Percentiles rank a stretch among this genome's conserved stretches.
Conservation (phyloP, 345 rosid genomes). For the Corymbia maculata region DNA sequence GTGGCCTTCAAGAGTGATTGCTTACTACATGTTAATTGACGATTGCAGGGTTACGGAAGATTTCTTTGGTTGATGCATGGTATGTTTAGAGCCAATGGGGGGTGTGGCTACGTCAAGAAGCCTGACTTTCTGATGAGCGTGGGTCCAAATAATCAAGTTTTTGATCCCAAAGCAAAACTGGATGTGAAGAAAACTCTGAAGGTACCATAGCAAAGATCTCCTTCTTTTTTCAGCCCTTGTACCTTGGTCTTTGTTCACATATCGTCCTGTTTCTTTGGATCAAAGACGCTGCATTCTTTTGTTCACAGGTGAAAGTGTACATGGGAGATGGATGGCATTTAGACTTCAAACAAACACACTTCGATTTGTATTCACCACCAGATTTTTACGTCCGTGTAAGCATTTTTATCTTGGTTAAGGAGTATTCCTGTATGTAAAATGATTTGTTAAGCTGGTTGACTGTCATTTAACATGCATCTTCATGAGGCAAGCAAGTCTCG, state of each 20-base stretch:
- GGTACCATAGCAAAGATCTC: conserved; percentile 13
- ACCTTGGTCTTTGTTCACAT: background rate
- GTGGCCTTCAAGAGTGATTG: background rate
- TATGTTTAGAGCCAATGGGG: conserved; percentile 79
- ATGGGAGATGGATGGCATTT: conserved; percentile 82
- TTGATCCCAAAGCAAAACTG: conserved; percentile 34
- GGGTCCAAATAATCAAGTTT: conserved; percentile 16
- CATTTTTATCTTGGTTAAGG: background rate
- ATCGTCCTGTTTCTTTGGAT: background rate
- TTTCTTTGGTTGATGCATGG: conserved; percentile 82
- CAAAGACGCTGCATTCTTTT: background rate
- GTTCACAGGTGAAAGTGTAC: conserved; percentile 49
- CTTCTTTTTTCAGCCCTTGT: background rate
- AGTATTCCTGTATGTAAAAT: background rate
- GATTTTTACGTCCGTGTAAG: conserved; percentile 69
- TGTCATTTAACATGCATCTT: background rate
- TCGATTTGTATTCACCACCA: conserved; percentile 79
- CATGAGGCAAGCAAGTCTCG: background rate
- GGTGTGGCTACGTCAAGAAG: conserved; percentile 81
- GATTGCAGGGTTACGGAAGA: conserved; percentile 51
- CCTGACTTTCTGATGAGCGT: conserved; percentile 46
- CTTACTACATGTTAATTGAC: background rate
- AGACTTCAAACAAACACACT: conserved; percentile 59
- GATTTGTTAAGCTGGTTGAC: background rate
- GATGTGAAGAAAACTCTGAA: conserved; percentile 35